Percentiles rank a stretch among this genome's conserved stretches.
phyloP scores from a whole-genome alignment of 2,329 filamentous ascomycete genomes.

The Fusarium brachygibbosum region DNA sequence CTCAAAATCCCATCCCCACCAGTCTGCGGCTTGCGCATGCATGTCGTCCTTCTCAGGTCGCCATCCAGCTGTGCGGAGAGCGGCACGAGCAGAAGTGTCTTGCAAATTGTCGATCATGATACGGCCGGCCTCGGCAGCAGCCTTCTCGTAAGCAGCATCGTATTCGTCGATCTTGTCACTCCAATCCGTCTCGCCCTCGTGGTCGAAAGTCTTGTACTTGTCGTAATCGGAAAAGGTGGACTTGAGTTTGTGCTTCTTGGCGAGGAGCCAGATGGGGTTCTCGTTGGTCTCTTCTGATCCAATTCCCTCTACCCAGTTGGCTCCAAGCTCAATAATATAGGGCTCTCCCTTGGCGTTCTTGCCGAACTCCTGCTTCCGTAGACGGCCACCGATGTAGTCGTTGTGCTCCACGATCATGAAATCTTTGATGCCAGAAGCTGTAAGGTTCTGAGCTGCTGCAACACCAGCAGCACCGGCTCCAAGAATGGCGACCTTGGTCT shows the following conservation, averaged over 20 bases:
- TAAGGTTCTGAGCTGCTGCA: conserved; percentile 72
- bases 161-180: conserved; percentile 63
- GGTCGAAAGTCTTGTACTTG: conserved; percentile 71
- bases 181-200: conserved; percentile 67
- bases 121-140: conserved; percentile 67
- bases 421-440: conserved; percentile 71
- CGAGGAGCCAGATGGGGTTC: conserved; percentile 74
- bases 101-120: conserved; percentile 72
- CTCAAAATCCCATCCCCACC: conserved; percentile 71
- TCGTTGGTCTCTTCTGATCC: conserved; percentile 53
- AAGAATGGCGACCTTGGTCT: conserved; percentile 52
- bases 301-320: conserved; percentile 69
- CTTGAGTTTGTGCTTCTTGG: conserved; percentile 69
- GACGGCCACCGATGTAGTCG: conserved; percentile 72
- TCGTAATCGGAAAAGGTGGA: conserved; percentile 71
- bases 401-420: conserved; percentile 76
- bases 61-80: conserved; percentile 72
- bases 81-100: conserved; percentile 71
- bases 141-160: conserved; percentile 60
- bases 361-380: conserved; percentile 70
- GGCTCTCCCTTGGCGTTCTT: conserved; percentile 62
- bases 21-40: conserved; percentile 69
- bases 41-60: conserved; percentile 66
- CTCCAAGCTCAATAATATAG: conserved; percentile 73
- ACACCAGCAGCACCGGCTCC: conserved; percentile 74